These are phyloP conservation scores for Xylaria grammica DNA, from an alignment of 495 filamentous ascomycete genomes.

Conservation along the genomic window DNA sequence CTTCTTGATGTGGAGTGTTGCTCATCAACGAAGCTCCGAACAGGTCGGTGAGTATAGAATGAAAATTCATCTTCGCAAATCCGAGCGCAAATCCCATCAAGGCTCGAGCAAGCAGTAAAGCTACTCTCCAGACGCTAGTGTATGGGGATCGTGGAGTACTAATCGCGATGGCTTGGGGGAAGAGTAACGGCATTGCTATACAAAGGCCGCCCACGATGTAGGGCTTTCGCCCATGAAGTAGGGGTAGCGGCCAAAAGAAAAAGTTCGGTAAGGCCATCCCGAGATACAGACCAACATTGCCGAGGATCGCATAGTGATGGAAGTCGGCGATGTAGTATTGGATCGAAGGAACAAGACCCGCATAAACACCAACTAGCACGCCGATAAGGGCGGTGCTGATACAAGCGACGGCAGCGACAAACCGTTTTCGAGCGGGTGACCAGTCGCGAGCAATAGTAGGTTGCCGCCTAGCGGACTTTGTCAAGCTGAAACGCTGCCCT, in stretches of 20 bases:
- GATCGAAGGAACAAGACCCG: conserved; percentile 74
- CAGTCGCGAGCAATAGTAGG: conserved; percentile 67
- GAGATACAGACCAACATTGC: conserved; percentile 73
- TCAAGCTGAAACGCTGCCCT: conserved; percentile 56
- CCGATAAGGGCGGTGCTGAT: conserved; percentile 71
- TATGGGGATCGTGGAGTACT: conserved; percentile 59
- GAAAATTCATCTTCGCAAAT: conserved; percentile 77
- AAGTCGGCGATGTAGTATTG: conserved; percentile 73
- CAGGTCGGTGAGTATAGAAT: conserved; percentile 70
- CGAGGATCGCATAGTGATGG: conserved; percentile 67
- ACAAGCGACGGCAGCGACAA: conserved; percentile 70
- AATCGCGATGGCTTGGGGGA: conserved; percentile 73
- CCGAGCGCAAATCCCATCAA: conserved; percentile 71
- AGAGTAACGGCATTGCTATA: conserved; percentile 71
- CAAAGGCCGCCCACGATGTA: conserved; percentile 69
- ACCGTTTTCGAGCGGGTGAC: conserved; percentile 66
- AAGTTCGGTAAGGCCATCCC: conserved; percentile 71
- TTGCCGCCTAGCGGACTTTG: conserved; percentile 55
- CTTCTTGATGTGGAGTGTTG: conserved; percentile 70
- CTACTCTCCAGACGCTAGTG: conserved; percentile 59
- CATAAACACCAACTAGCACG: conserved; percentile 73
- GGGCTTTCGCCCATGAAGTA: conserved; percentile 78
- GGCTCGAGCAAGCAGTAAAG: conserved; percentile 64
- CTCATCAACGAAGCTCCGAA: conserved; percentile 76
- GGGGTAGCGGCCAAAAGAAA: conserved; percentile 72